A percentile compares a stretch with the other conserved stretches of the same genome.
These are phyloP conservation scores for Trypanosoma mega DNA, from an alignment of 208 protist genomes.

Conservation along the genomic window DNA sequence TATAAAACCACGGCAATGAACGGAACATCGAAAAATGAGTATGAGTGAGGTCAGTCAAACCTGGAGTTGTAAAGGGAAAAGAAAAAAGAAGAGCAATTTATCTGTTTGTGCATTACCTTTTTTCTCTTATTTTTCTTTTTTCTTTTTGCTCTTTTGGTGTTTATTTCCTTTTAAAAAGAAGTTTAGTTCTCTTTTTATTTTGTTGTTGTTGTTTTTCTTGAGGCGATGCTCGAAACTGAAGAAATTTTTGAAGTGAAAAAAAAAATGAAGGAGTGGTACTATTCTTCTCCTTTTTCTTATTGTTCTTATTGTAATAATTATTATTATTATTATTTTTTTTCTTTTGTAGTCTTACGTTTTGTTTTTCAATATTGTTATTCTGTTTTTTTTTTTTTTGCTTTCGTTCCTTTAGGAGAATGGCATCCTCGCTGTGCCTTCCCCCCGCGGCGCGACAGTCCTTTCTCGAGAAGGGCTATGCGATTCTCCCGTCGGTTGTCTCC, in stretches of 20 bases:
- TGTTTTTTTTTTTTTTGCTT: neutral
- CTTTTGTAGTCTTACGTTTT: neutral
- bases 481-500: conserved; percentile 52
- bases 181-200: neutral
- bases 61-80: no score
- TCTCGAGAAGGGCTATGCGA: conserved; percentile 74
- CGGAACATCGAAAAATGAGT: no score
- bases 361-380: no score
- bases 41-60: no score
- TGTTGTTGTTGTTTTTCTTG: neutral
- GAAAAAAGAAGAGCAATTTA: no score
- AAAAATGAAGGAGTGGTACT: no score
- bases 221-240: no score
- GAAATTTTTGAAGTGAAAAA: no score
- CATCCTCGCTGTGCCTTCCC: conserved; percentile 28
- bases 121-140: conserved; percentile 17
- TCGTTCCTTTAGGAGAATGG: neutral
- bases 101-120: neutral
- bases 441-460: conserved; percentile 70
- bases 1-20: no score
- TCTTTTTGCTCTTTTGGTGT: neutral
- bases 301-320: neutral
- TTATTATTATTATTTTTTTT: neutral
- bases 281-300: conserved; percentile 5
- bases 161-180: neutral